Percentiles rank a stretch among this genome's conserved stretches.
These are phyloP conservation scores for Tolypocladium paradoxum DNA, from an alignment of 2,329 filamentous ascomycete genomes.

Conservation along the genomic window DNA sequence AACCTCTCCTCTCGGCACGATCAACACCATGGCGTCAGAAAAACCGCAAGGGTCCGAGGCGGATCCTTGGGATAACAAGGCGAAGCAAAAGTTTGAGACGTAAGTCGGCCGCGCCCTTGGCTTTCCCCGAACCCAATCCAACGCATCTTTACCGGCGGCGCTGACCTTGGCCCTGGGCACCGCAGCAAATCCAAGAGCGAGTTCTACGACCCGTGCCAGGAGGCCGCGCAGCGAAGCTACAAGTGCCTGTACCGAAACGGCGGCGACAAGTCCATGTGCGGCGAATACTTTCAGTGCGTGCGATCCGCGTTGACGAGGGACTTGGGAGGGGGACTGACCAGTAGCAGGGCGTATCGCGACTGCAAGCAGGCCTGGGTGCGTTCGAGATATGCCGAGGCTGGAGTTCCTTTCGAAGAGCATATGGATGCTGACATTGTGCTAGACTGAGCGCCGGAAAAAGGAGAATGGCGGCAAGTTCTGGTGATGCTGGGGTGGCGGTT, in stretches of 20 bases:
- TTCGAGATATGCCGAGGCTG: constrained; percentile 2
- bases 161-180: background rate
- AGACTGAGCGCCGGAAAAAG: constrained; percentile 12
- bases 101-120: constrained; percentile 23
- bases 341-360: constrained; percentile 73
- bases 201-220: constrained; percentile 92
- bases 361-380: constrained; percentile 92
- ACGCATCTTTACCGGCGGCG: background rate
- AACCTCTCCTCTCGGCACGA: background rate
- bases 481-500: constrained; percentile 4
- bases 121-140: background rate
- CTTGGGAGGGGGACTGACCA: background rate
- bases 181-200: constrained; percentile 79
- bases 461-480: constrained; percentile 8
- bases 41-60: constrained; percentile 9
- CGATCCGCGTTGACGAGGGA: constrained; percentile 1
- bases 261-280: constrained; percentile 80
- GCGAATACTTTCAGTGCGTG: constrained; percentile 87
- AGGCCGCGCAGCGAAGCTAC: constrained; percentile 75
- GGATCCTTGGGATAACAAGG: constrained; percentile 46
- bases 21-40: background rate
- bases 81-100: constrained; percentile 54
- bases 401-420: background rate
- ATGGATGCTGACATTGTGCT: background rate
- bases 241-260: constrained; percentile 81